Evolutionary conservation across 805 yeast species (phyloP), one percentile per base, ranked within the genome.

Genomic region (Pichia scutulata): DNA sequence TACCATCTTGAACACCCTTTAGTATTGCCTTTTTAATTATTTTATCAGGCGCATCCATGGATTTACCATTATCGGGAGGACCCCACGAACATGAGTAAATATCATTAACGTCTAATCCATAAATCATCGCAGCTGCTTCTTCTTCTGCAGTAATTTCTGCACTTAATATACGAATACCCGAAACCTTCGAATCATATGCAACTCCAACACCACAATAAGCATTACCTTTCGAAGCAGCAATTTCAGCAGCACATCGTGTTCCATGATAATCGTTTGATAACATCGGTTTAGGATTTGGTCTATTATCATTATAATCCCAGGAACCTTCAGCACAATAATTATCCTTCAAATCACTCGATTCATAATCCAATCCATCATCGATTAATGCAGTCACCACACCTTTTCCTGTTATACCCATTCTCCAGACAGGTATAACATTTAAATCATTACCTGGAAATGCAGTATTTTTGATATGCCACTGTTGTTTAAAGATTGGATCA

Each of bases 61-160:
- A 78, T 50, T 66, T 74, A 0, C 99, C 99, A 64, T 92, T 87
- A 66, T 93, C 99, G 3, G 89, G 78, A 2, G 99, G 99, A 8
- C 99, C 99, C 99, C 99, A 93, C 4, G 97, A 89, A 67, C 99
- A 93, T 3, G 96, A 87, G 65, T 89, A 93, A 39, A 93, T 93
- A 65, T 93, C 96, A 66, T 93, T 93, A 25, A 80, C 77, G 54
- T 88, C 90, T 55, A 86, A 70, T 0, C 82, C 90, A 66, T 86
- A 85, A 37, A 86, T 75, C 74, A 93, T 71, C 1, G 98, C 86
- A 2, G 86, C 80, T 0, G 98, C 98, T 67, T 93, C 99, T 55
- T 90, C 96, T 52, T 84, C 96, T 3, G 87, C 72, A 3, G 92
- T 80, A 45, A 93, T 78, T 43, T 77, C 73, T 2, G 89, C 95